Evolutionary conservation across 2,329 filamentous ascomycete genomes (phyloP).

Genomic region (Paecilomyces fulvus): DNA sequence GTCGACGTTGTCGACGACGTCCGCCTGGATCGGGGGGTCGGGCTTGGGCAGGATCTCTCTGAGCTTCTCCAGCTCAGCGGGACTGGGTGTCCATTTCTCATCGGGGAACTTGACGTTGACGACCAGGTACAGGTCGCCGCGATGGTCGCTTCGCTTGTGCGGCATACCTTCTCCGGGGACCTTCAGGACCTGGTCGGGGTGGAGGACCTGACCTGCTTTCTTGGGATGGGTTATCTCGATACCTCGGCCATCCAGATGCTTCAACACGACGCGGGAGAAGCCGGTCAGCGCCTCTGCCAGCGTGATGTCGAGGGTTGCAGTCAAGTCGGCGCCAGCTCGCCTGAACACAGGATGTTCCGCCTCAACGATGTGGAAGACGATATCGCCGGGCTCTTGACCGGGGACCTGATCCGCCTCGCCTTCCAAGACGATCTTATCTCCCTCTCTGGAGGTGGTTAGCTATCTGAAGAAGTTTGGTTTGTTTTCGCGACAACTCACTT

Average conservation of each 20-base stretch:
- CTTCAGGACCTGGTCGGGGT: slow-evolving; percentile 78
- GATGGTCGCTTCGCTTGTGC: slow-evolving; percentile 70
- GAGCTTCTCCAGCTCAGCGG: slow-evolving; percentile 62
- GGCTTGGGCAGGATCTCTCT: slow-evolving; percentile 64
- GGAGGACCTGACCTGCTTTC: slow-evolving; percentile 69
- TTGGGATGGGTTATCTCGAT: slow-evolving; percentile 72
- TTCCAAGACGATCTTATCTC: slow-evolving; percentile 81
- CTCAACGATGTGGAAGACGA: slow-evolving; percentile 81
- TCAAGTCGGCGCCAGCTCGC: slow-evolving; percentile 74
- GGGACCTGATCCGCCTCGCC: slow-evolving; percentile 92
- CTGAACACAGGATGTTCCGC: slow-evolving; percentile 73
- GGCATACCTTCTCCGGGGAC: slow-evolving; percentile 91
- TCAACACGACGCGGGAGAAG: slow-evolving; percentile 83
- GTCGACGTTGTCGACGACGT: slow-evolving; percentile 77
- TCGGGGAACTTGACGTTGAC: slow-evolving; percentile 85
- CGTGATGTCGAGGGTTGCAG: slow-evolving; percentile 70
- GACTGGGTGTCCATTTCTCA: slow-evolving; percentile 69
- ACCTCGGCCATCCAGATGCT: slow-evolving; percentile 86
- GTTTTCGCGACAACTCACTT: slow-evolving; percentile 36
- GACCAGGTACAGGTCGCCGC: slow-evolving; percentile 78
- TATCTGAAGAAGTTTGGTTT: not conserved
- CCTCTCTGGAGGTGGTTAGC: slow-evolving; percentile 45
- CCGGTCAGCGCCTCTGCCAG: slow-evolving; percentile 78
- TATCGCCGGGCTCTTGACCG: slow-evolving; percentile 82
- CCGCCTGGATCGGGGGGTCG: slow-evolving; percentile 54